These are phyloP conservation scores for Serendipita vermifera DNA, from an alignment of 768 basidiomycete genomes.

Conservation along the genomic window DNA sequence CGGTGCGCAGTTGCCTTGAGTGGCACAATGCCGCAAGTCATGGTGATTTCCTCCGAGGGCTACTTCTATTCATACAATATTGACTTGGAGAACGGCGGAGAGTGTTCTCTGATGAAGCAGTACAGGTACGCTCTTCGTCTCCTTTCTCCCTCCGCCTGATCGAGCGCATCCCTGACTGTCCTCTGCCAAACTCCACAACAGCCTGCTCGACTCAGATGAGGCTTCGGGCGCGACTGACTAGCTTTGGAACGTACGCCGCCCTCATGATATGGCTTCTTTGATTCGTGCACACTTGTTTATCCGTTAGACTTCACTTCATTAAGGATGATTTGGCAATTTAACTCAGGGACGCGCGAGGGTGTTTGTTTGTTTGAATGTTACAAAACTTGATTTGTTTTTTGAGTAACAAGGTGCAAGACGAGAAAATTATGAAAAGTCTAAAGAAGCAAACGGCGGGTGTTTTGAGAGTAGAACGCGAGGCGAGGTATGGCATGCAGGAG, in stretches of 20 bases:
- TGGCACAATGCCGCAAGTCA: conserved; percentile 86
- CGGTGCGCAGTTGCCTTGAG: conserved; percentile 82
- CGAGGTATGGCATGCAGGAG: neutral
- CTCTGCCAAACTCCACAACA: neutral
- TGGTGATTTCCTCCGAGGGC: conserved; percentile 93
- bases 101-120: conserved; percentile 90
- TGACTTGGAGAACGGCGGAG: conserved; percentile 90
- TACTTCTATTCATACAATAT: conserved; percentile 94
- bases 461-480: neutral
- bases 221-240: neutral
- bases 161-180: no score
- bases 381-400: no score
- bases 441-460: neutral
- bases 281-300: neutral
- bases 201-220: conserved; percentile 9
- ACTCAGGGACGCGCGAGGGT: no score
- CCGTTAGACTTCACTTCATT: no score
- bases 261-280: no score
- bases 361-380: no score
- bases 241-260: neutral
- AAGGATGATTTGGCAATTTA: no score
- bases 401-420: neutral
- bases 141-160: neutral
- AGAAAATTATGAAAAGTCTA: neutral
- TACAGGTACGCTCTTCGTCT: conserved; percentile 37